Conservation (phyloP, 352 stramenopile species). For the Globisporangium emineosum region DNA sequence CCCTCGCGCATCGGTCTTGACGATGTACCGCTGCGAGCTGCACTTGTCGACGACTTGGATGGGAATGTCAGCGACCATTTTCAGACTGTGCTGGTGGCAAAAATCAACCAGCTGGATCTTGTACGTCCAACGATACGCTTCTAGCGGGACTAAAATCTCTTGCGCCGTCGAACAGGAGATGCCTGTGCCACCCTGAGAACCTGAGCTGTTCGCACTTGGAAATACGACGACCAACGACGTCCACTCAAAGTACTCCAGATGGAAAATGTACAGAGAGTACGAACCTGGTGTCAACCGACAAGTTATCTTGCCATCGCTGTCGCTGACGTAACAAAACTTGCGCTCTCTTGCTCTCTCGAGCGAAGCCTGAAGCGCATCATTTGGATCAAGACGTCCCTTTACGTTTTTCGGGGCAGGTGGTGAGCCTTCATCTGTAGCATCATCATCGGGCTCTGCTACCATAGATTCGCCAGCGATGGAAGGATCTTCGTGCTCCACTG, state of each 20-base stretch:
- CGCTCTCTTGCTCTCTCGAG: conserved; percentile 5
- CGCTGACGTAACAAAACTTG: conserved; percentile 33
- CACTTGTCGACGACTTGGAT: conserved; percentile 58
- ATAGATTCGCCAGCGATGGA: neutral
- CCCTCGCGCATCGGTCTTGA: conserved; percentile 39
- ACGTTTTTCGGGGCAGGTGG: neutral
- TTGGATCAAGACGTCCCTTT: neutral
- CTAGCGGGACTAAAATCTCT: conserved; percentile 53
- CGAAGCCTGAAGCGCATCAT: conserved; percentile 7
- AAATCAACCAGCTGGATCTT: conserved; percentile 66
- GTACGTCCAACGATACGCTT: conserved; percentile 61
- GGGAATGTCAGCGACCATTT: conserved; percentile 41
- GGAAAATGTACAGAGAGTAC: conserved; percentile 70
- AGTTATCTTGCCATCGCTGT: conserved; percentile 29
- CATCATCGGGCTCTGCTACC: neutral
- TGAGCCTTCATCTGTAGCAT: neutral
- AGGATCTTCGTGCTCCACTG: neutral
- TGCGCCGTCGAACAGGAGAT: conserved; percentile 30
- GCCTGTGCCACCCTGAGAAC: conserved; percentile 29
- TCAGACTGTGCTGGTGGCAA: conserved; percentile 43
- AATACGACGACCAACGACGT: conserved; percentile 58
- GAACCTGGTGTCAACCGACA: conserved; percentile 50
- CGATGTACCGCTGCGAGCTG: conserved; percentile 39
- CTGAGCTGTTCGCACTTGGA: conserved; percentile 39
- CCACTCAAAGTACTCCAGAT: conserved; percentile 74